phyloP scores from a whole-genome alignment of 2,329 filamentous ascomycete genomes.

The Elsinoe necatrix region DNA sequence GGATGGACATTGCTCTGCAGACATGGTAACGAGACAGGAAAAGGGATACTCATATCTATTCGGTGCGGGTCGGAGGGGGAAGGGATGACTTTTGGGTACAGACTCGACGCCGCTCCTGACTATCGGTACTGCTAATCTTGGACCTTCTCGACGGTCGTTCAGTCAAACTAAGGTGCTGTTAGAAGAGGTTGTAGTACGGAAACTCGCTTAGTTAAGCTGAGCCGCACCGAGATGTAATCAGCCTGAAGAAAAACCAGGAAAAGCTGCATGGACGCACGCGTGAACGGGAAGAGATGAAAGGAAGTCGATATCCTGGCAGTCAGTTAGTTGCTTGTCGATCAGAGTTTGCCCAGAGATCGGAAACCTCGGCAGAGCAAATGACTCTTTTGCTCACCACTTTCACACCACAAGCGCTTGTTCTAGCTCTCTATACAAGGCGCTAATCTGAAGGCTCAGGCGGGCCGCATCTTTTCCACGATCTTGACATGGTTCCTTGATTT shows the following conservation, averaged over 20 bases:
- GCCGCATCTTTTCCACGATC: slow-evolving; percentile 3
- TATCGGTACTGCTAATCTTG: no score
- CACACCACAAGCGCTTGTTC: not conserved
- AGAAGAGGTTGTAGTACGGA: no score
- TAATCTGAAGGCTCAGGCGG: slow-evolving; percentile 2
- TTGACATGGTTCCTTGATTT: slow-evolving; percentile 9
- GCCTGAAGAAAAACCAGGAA: not conserved
- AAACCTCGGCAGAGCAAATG: slow-evolving; percentile 7
- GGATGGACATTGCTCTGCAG: no score
- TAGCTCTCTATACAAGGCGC: not conserved
- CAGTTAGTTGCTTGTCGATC: slow-evolving; percentile 9
- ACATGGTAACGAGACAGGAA: no score
- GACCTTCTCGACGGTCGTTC: no score
- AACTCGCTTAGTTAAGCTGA: not conserved
- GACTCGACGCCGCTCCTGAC: no score
- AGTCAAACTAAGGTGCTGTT: no score
- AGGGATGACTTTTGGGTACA: no score
- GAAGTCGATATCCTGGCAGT: not conserved
- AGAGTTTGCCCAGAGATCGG: slow-evolving; percentile 13
- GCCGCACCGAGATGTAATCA: not conserved
- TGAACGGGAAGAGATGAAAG: not conserved
- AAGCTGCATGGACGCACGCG: not conserved
- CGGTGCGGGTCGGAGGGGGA: no score
- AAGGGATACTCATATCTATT: no score
- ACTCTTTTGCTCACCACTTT: not conserved